Conservation (phyloP, 2,329 filamentous ascomycete species). For the Hypocrella siamensis region DNA sequence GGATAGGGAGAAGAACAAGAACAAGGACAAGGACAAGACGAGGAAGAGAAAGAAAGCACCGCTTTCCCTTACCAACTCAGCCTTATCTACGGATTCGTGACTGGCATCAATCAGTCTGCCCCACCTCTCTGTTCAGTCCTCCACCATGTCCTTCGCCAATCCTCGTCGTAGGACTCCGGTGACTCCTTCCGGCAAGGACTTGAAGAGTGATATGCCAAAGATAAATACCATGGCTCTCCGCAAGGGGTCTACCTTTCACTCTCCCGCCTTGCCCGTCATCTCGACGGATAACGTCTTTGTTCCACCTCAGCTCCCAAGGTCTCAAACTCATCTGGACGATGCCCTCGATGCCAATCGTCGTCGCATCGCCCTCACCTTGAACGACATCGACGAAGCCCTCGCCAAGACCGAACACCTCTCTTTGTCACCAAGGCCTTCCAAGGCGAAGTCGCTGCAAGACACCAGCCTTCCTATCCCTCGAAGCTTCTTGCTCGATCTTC, state of each 20-base stretch:
- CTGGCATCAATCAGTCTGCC: conserved; percentile 2
- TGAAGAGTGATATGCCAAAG: conserved; percentile 16
- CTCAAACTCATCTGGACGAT: conserved; percentile 56
- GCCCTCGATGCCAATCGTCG: conserved; percentile 54
- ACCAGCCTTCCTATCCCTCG: conserved; percentile 44
- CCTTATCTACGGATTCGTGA: conserved; percentile 1
- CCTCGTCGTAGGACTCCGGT: conserved; percentile 29
- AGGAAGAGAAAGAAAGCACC: neutral
- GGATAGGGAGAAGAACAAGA: neutral
- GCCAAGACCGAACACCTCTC: conserved; percentile 26
- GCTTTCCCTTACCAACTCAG: too few relatives aligned
- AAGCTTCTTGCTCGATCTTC: conserved; percentile 37
- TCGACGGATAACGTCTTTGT: conserved; percentile 24
- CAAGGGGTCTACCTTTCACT: conserved; percentile 56
- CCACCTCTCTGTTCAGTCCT: neutral
- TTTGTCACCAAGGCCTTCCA: conserved; percentile 18
- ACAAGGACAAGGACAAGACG: neutral
- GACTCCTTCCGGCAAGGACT: conserved; percentile 20
- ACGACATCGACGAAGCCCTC: conserved; percentile 48
- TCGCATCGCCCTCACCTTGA: conserved; percentile 51
- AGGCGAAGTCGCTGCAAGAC: conserved; percentile 27
- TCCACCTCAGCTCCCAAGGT: conserved; percentile 44
- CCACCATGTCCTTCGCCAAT: conserved; percentile 31
- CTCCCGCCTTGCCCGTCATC: conserved; percentile 27
- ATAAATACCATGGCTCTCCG: conserved; percentile 33